These are phyloP conservation scores for Orbilia ellipsospora DNA, from an alignment of 2,329 filamentous ascomycete species.

Conservation along the genomic window DNA sequence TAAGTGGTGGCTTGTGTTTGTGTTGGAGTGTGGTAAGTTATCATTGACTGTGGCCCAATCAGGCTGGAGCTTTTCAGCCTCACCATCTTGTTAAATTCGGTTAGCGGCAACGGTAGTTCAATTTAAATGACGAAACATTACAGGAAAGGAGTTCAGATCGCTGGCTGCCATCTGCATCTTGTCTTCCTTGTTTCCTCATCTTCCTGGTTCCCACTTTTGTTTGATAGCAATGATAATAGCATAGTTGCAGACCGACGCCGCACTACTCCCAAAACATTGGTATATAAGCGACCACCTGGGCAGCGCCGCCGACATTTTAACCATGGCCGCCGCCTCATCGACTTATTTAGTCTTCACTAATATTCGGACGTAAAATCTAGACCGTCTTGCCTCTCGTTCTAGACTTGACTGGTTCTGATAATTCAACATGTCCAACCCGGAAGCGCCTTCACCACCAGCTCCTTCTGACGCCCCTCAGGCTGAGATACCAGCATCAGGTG, in stretches of 20 bases:
- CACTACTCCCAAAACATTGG: background rate
- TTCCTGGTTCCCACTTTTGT: too few species aligned
- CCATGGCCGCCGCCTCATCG: background rate
- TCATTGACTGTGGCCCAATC: background rate
- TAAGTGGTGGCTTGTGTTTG: background rate
- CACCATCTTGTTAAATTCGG: background rate
- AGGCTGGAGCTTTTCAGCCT: constrained; percentile 9
- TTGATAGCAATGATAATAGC: too few species aligned
- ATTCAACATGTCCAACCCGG: constrained; percentile 15
- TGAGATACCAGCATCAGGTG: constrained; percentile 7
- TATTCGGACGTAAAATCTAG: constrained; percentile 3
- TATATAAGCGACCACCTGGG: constrained; percentile 7
- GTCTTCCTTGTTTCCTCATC: too few species aligned
- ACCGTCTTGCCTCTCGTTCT: background rate
- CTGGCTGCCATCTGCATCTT: background rate
- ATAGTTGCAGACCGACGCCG: background rate
- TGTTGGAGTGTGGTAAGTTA: constrained; percentile 6
- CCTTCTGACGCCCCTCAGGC: constrained; percentile 24
- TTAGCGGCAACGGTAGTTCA: constrained; percentile 6
- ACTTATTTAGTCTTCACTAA: background rate
- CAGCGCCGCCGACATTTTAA: constrained; percentile 1
- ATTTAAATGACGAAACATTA: too few species aligned
- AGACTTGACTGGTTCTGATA: background rate
- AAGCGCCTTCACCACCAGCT: constrained; percentile 11
- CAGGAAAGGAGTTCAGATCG: too few species aligned